A percentile compares a stretch with the other conserved stretches of the same genome.
phyloP scores from a whole-genome alignment of 2,329 filamentous ascomycete species.

The Pyricularia sp. region DNA sequence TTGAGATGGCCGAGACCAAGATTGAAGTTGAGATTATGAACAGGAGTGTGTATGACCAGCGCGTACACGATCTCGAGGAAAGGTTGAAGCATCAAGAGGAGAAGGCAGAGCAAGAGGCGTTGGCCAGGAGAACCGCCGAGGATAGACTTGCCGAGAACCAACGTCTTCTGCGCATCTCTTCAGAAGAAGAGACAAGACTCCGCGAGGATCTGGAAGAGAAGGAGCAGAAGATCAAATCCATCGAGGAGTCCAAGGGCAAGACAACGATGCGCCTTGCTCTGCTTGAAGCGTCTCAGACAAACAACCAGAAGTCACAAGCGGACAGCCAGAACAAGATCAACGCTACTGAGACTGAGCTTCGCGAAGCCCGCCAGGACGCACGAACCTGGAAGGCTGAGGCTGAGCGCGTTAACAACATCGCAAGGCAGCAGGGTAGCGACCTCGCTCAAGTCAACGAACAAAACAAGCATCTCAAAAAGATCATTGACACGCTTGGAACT shows the following conservation, averaged over 20 bases:
- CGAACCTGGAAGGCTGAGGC: constrained; percentile 53
- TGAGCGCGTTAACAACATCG: constrained; percentile 46
- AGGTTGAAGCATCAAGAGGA: constrained; percentile 55
- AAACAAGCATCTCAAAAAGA: constrained; percentile 66
- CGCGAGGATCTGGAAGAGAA: constrained; percentile 59
- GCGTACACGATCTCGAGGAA: constrained; percentile 60
- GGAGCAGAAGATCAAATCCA: constrained; percentile 52
- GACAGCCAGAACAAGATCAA: constrained; percentile 49
- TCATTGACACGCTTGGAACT: constrained; percentile 62
- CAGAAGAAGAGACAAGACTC: constrained; percentile 64
- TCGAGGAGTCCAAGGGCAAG: constrained; percentile 48
- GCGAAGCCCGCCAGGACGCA: constrained; percentile 44
- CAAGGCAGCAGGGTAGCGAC: constrained; percentile 39
- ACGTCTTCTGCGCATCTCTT: constrained; percentile 55
- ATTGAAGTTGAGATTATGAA: constrained; percentile 54
- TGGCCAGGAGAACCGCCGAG: constrained; percentile 56
- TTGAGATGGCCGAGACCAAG: constrained; percentile 48
- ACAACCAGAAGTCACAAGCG: constrained; percentile 40
- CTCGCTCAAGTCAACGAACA: constrained; percentile 39
- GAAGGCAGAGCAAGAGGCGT: constrained; percentile 54
- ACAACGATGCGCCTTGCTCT: constrained; percentile 53
- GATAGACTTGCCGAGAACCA: constrained; percentile 67
- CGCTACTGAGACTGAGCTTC: constrained; percentile 43
- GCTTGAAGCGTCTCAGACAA: constrained; percentile 58
- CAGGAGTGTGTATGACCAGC: constrained; percentile 47